Conservation (phyloP, 768 basidiomycete genomes). For the Calocera viscosa region DNA sequence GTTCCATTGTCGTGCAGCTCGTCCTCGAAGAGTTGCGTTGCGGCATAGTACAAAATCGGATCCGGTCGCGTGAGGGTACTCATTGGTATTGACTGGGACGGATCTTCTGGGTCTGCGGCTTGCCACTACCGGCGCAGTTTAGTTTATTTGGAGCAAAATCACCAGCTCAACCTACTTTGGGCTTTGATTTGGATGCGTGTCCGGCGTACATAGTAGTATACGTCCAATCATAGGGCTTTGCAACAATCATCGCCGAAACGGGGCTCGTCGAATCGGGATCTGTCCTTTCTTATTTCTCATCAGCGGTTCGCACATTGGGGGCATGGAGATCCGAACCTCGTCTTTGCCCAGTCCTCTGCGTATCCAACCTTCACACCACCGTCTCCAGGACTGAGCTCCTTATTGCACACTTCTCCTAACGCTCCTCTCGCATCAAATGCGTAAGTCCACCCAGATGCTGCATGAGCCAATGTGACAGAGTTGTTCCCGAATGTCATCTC, state of each 20-base stretch:
- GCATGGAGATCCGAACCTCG: constrained; percentile 41
- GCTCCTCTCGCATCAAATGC: constrained; percentile 57
- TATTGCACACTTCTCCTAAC: constrained; percentile 58
- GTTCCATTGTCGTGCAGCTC: constrained; percentile 96
- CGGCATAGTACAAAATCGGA: constrained; percentile 96
- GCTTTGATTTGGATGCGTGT: constrained; percentile 26
- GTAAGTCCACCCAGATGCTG: constrained; percentile 48
- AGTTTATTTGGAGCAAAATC: background rate
- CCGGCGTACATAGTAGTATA: constrained; percentile 85
- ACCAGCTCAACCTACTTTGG: background rate
- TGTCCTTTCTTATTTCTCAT: constrained; percentile 36
- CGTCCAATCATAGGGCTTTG: constrained; percentile 96
- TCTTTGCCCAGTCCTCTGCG: constrained; percentile 87
- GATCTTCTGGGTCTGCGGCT: constrained; percentile 44
- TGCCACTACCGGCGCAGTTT: background rate
- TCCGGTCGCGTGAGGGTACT: constrained; percentile 76
- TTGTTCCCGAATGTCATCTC: constrained; percentile 97
- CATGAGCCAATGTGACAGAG: constrained; percentile 52
- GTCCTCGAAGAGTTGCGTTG: constrained; percentile 88
- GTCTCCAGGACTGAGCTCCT: constrained; percentile 62
- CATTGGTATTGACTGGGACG: constrained; percentile 61
- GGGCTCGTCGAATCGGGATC: constrained; percentile 50
- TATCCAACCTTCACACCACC: constrained; percentile 91
- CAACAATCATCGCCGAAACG: constrained; percentile 55
- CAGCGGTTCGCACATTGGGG: background rate